These are phyloP conservation scores for Diatrype stigma DNA, from an alignment of 2,329 filamentous ascomycete species.

Conservation along the genomic window DNA sequence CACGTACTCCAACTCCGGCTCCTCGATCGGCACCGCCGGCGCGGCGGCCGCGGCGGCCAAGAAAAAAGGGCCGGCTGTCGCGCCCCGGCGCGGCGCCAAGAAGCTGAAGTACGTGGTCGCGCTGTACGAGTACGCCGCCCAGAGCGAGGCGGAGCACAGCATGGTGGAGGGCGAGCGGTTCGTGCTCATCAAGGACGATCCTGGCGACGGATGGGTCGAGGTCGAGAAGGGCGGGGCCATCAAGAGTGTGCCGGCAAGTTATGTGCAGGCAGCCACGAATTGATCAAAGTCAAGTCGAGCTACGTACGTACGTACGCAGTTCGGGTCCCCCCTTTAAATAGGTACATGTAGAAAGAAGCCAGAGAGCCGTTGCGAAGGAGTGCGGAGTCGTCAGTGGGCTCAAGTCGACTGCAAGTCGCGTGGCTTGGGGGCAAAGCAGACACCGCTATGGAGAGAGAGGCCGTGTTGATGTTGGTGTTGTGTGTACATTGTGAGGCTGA, in stretches of 20 bases:
- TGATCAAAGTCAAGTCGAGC: too few species aligned
- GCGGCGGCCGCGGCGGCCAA: constrained; percentile 45
- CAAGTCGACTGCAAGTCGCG: too few species aligned
- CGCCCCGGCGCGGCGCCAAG: constrained; percentile 85
- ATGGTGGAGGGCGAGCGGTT: constrained; percentile 92
- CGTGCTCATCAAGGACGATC: constrained; percentile 81
- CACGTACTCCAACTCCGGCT: constrained; percentile 72
- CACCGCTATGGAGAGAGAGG: too few species aligned
- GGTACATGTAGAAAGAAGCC: too few species aligned
- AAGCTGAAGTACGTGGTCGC: constrained; percentile 92
- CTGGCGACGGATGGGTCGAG: constrained; percentile 93
- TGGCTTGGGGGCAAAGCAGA: too few species aligned
- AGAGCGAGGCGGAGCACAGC: constrained; percentile 80
- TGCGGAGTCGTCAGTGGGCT: too few species aligned
- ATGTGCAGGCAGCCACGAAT: constrained; percentile 61
- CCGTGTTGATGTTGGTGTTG: too few species aligned
- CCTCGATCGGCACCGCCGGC: constrained; percentile 51
- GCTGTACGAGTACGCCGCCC: constrained; percentile 84
- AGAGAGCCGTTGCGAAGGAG: too few species aligned
- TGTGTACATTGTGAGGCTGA: too few species aligned
- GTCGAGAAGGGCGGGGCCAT: constrained; percentile 86
- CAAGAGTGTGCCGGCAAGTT: constrained; percentile 90
- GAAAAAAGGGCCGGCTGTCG: constrained; percentile 89
- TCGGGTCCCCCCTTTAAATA: too few species aligned
- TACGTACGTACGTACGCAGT: too few species aligned